These are phyloP conservation scores for Aspergillus pseudonomiae DNA, from an alignment of 2,329 filamentous ascomycete genomes.

Conservation along the genomic window DNA sequence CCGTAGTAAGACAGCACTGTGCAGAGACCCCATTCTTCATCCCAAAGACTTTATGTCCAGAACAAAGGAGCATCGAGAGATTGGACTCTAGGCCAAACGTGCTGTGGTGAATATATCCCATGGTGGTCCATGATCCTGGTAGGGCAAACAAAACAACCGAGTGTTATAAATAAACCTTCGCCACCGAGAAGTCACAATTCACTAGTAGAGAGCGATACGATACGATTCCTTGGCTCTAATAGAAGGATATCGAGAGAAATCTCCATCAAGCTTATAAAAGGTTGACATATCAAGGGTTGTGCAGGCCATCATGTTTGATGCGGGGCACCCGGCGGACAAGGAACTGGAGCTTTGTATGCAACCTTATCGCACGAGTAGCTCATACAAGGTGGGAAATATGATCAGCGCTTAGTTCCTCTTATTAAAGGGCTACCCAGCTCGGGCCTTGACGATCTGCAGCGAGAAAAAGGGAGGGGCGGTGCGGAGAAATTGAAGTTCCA, in stretches of 20 bases:
- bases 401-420: background rate
- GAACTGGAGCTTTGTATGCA: background rate
- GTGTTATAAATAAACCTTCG: too few species aligned
- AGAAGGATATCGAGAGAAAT: background rate
- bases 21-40: too few species aligned
- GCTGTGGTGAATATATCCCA: too few species aligned
- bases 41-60: too few species aligned
- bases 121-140: too few species aligned
- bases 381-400: background rate
- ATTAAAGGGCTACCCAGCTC: background rate
- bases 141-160: too few species aligned
- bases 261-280: background rate
- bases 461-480: background rate
- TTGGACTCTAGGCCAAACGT: too few species aligned
- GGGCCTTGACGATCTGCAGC: background rate
- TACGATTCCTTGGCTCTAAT: background rate
- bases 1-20: too few species aligned
- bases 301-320: background rate
- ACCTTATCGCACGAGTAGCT: background rate
- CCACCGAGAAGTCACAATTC: too few species aligned
- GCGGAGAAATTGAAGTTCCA: background rate
- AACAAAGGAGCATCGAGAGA: too few species aligned
- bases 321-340: background rate
- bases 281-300: background rate
- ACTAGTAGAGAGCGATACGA: too few species aligned